phyloP scores from a whole-genome alignment of 2,329 filamentous ascomycete species.

The Cercospora citrullina region DNA sequence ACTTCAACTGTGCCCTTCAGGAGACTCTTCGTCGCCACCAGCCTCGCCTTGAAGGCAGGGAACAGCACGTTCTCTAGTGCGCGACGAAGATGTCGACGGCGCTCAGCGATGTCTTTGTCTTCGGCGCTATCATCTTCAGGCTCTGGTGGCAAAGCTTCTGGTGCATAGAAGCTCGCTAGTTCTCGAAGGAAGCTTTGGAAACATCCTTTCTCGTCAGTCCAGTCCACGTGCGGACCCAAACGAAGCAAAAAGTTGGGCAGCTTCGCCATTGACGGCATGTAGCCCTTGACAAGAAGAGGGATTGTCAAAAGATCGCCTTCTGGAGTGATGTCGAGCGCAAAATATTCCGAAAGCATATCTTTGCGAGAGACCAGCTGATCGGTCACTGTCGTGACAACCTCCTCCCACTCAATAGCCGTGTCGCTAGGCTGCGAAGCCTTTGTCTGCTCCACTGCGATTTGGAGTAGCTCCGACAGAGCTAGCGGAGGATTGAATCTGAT shows the following conservation, averaged over 20 bases:
- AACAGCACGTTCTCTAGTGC: slow-evolving; percentile 86
- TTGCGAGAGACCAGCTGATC: slow-evolving; percentile 70
- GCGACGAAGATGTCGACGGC: slow-evolving; percentile 58
- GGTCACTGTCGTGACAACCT: slow-evolving; percentile 65
- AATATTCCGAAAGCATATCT: slow-evolving; percentile 91
- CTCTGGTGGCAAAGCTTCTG: slow-evolving; percentile 71
- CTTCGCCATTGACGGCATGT: slow-evolving; percentile 81
- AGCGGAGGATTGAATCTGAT: slow-evolving; percentile 80
- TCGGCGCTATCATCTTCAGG: slow-evolving; percentile 32
- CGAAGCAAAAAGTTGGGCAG: slow-evolving; percentile 84
- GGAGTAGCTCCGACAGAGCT: slow-evolving; percentile 67
- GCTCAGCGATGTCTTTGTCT: slow-evolving; percentile 53
- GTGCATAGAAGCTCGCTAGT: slow-evolving; percentile 85
- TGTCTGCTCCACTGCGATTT: slow-evolving; percentile 71
- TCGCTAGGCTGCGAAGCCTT: slow-evolving; percentile 37
- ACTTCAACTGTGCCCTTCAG: slow-evolving; percentile 34
- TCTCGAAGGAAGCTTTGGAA: slow-evolving; percentile 85
- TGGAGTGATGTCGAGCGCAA: slow-evolving; percentile 77
- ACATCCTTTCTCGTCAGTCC: slow-evolving; percentile 80
- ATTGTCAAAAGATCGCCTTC: slow-evolving; percentile 75
- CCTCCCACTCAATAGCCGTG: slow-evolving; percentile 64
- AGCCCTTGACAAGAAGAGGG: slow-evolving; percentile 84
- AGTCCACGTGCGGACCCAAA: slow-evolving; percentile 84
- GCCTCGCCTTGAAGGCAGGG: slow-evolving; percentile 77
- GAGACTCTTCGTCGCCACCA: slow-evolving; percentile 71